Base-by-base conservation (phyloP, 352 stramenopile genomes). In the Pythium volutum region DNA sequence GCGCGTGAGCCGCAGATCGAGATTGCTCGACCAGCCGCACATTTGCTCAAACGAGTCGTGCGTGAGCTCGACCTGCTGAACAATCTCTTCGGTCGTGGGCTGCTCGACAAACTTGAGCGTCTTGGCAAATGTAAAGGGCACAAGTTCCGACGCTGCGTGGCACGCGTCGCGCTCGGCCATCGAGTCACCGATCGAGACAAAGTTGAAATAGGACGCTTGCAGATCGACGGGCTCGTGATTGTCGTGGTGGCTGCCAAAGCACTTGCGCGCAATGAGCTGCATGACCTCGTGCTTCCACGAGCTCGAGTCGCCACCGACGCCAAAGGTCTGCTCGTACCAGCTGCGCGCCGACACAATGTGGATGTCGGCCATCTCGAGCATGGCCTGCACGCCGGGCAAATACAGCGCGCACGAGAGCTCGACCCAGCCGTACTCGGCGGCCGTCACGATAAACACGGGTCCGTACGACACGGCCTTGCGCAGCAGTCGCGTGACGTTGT, bases 71-170 rank as follows among this genome's bases (percentile, higher is more conserved):
- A 95, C 80, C 63, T 95, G 85, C 69, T 93, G 81, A 63, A 91
- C 67, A 25, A 95, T 84, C 67, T 95, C 85, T 43, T 89, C 81
- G 2, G 78, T 76, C 56, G 75, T 87, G 18, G 85, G 85, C 43
- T 90, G 79, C 49, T 95, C 85, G 6, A 95, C 75, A 43, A 93
- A 95, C 64, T 93, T 95, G 60, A 95, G 78, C 47, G 85, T 93
- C 76, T 95, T 95, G 52, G 85, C 85, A 20, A 92, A 87, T 11
- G 84, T 92, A 56, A 66, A 77, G 11, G 74, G 67, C 15, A 93
- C 81, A 29, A 73, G 72, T 14, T 82, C 70, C 3, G 87, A 79
- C 0, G 83, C 85, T 0, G 79, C 74, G 64, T 91, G 87, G 64
- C 85, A 95, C 22, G 85, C 85, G 53, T 95, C 83, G 8, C 85